Evolutionary conservation across 2,329 filamentous ascomycete genomes (phyloP).

Genomic region (Colletotrichum graminicola): DNA sequence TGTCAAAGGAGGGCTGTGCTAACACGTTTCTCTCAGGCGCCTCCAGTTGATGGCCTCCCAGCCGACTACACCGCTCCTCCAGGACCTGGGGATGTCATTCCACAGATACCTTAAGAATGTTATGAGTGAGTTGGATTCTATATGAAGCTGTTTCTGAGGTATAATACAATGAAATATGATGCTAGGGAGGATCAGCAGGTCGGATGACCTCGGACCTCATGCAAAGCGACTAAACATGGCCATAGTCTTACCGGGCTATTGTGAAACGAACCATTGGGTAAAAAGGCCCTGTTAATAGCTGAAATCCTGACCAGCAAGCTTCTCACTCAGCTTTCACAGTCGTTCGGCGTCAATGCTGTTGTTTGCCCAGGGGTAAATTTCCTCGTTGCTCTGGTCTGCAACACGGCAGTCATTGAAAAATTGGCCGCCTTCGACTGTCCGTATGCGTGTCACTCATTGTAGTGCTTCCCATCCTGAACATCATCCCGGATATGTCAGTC

Average conservation of each 20-base stretch:
- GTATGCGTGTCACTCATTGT: conserved; percentile 47
- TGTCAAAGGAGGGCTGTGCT: neutral
- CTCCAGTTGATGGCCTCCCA: conserved; percentile 24
- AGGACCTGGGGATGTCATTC: conserved; percentile 14
- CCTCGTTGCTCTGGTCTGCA: conserved; percentile 45
- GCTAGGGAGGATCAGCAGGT: neutral
- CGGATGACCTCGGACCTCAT: neutral
- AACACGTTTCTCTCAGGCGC: conserved; percentile 16
- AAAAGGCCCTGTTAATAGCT: conserved; percentile 33
- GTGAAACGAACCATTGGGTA: neutral
- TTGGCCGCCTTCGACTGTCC: conserved; percentile 47
- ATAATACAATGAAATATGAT: neutral
- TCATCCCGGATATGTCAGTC: neutral
- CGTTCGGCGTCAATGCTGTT: conserved; percentile 48
- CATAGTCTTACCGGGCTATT: neutral
- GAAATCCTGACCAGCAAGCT: conserved; percentile 51
- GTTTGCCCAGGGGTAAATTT: conserved; percentile 47
- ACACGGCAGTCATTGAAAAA: conserved; percentile 49
- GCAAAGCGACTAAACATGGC: no score
- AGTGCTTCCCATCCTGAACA: conserved; percentile 40
- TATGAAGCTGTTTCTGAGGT: neutral
- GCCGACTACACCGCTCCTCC: conserved; percentile 24
- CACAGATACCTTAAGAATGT: conserved; percentile 17
- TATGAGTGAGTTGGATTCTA: no score
- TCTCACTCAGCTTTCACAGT: conserved; percentile 52